These are phyloP conservation scores for Fraxinus sp. DNA, from an alignment of 305 asterid genomes.

Conservation along the genomic window DNA sequence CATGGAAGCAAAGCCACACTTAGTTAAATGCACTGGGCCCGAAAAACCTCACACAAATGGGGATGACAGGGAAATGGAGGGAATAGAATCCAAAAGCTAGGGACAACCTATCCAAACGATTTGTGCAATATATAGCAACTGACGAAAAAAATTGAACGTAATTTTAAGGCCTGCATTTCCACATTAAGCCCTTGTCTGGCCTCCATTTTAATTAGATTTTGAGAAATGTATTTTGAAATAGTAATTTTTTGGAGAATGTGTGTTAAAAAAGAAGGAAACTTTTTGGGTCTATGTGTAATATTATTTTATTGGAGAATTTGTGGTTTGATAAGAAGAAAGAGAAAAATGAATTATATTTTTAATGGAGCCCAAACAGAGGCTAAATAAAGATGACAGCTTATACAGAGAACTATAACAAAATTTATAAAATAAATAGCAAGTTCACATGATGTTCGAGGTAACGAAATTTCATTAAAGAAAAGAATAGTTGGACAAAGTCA, in stretches of 20 bases:
- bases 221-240: too few relatives aligned
- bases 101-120: neutral
- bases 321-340: too few relatives aligned
- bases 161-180: neutral
- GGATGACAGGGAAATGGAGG: neutral
- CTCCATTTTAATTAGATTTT: too few relatives aligned
- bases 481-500: neutral
- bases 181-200: neutral
- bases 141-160: neutral
- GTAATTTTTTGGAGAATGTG: too few relatives aligned
- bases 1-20: conserved; percentile 22
- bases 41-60: conserved; percentile 20
- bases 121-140: neutral
- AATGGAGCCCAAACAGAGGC: too few relatives aligned
- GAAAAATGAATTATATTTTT: too few relatives aligned
- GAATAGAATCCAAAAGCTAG: neutral
- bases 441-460: neutral
- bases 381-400: neutral
- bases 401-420: neutral
- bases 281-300: too few relatives aligned
- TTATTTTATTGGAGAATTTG: too few relatives aligned
- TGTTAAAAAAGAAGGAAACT: too few relatives aligned
- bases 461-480: neutral
- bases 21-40: conserved; percentile 32
- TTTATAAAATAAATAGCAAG: neutral